Evolutionary conservation across 208 protist genomes (phyloP), one percentile per base, ranked within the genome.

Genomic region (Entamoeba invadens): DNA sequence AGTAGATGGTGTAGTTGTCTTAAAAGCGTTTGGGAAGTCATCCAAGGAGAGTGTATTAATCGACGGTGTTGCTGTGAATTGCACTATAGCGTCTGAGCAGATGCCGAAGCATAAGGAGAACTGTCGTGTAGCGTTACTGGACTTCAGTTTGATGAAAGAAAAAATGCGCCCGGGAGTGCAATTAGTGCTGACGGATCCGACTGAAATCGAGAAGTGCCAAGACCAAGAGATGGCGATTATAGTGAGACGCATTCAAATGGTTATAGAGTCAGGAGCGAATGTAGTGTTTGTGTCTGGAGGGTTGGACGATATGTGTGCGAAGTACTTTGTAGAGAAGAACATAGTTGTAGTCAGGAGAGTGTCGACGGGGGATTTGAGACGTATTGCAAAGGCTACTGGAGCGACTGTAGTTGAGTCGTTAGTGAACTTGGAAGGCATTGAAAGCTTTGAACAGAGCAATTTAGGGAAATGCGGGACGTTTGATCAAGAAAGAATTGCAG

Each of bases 211-310:
- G 96, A 97, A 95, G 16, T 99, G 99, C 94, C 50, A 94, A n/a
- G 45, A 98, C 95, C 96, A 98, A 44, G 99, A 99, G 96, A 95
- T 97, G 44, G 97, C 99, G 95, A 99, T 99, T 50, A 98, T 98
- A 18, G 98, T 98, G 96, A 98, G 99, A 95, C 96, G 97, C 94
- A 98, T 99, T 91, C 95, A 98, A 95, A 97, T 98, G 96, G 98
- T 99, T 96, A 96, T 99, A 38, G 97, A 97, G 8, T 97, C 98
- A 5, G 99, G 98, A 77, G 98, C 98, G 35, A 99, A 99, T 95
- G 98, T 99, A 31, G 98, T 99, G 91, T 96, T 99, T 68, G 99
- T 98, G n/a, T 98, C 99, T 5, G 99, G 97, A 97, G 97, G 94
- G 42, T 93, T 95, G 46, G 94, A 99, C 95, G 98, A 99, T 95